Conservation (phyloP, 2,329 filamentous ascomycete genomes). For the Aspergillus sp. region DNA sequence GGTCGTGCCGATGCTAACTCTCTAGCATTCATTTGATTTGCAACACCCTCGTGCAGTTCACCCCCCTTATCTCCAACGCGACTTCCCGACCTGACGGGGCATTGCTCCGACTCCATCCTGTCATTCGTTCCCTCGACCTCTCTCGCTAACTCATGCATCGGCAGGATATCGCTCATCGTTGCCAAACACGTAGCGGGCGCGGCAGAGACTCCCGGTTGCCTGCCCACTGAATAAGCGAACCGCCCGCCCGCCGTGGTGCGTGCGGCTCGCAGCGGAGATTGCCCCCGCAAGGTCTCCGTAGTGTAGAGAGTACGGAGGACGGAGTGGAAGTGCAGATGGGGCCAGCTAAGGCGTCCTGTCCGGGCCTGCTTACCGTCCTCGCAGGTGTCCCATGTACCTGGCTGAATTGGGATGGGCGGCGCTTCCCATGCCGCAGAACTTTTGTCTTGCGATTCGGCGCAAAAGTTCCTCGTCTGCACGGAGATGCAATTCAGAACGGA, state of each 20-base stretch:
- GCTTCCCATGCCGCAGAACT: too few relatives aligned
- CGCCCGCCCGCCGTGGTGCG: neutral
- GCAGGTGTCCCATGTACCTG: too few relatives aligned
- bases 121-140: neutral
- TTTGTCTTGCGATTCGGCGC: too few relatives aligned
- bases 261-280: neutral
- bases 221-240: conserved; percentile 12
- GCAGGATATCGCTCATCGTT: conserved; percentile 1
- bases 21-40: too few relatives aligned
- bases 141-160: neutral
- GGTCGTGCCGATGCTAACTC: neutral
- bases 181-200: conserved; percentile 8
- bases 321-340: too few relatives aligned
- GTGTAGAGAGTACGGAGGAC: too few relatives aligned
- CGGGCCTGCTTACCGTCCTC: too few relatives aligned
- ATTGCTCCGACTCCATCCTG: neutral
- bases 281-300: neutral
- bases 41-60: neutral
- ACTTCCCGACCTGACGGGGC: neutral
- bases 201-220: conserved; percentile 8
- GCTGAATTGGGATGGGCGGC: too few relatives aligned
- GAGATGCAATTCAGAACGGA: too few relatives aligned
- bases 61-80: neutral
- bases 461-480: too few relatives aligned
- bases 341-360: too few relatives aligned